Evolutionary conservation across 2,329 filamentous ascomycete genomes (phyloP), one percentile per base, ranked within the genome.

Genomic region (Helicocarpus griseus): DNA sequence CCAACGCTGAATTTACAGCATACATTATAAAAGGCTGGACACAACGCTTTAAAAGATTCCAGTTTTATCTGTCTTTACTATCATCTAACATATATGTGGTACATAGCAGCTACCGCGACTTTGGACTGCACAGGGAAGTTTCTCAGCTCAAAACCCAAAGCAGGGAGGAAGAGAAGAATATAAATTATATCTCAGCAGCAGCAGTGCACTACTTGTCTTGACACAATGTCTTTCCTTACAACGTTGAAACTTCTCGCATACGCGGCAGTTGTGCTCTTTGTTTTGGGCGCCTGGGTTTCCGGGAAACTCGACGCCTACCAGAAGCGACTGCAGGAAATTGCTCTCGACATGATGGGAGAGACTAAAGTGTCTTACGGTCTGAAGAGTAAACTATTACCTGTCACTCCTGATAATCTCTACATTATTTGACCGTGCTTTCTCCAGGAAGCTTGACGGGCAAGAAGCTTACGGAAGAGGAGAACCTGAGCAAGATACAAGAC

Each of bases 271-370:
- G 46, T 49, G 19, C 44, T 54, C 14, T 39, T 50, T 17, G 31
- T 55, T 13, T 41, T 55, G 24, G 49, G 33, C 17, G 63, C 63
- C 3, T 66, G 63, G 63, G 60, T 65, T 22, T 55, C 56, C 4
- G 63, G 63, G 24, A 54, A 55, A n/a, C 54, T 65, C 7, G 63
- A 65, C 46, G 55, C 57, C 9, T 62, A 62, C 39, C 63, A 66
- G 53, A 61, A 61, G 39, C 54, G 53, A 26, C 47, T 61, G 3
- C 62, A 66, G 48, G 62, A 66, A 29, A 49, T 63, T 0, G n/a
- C 63, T 4, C 52, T 66, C 0, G 58, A 64, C 22, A 54, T 53
- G 22, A 62, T 65, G 58, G 64, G 63, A 0, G 64, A 65, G 43
- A 65, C 54, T 4, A 65, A 62, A 33, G 56, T 57, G 1, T 61